Evolutionary conservation across 345 rosid genomes (phyloP).

Genomic region (Mallotus nudiflorus): DNA sequence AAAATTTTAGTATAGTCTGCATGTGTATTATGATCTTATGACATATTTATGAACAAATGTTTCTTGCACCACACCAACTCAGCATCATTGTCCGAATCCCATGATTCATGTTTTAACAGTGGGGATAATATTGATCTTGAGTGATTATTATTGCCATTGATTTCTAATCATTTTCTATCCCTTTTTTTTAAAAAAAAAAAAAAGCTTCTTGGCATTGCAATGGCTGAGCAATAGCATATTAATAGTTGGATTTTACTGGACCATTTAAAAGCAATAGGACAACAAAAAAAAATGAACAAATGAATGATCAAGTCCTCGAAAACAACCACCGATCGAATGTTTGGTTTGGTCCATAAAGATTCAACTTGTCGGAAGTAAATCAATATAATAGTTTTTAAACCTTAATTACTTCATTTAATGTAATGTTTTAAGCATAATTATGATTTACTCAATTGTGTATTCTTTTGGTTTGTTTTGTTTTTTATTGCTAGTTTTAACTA

Average conservation of each 20-base stretch:
- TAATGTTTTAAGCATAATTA: conserved; percentile 35
- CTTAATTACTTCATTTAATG: conserved; percentile 18
- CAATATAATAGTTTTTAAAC: conserved; percentile 18
- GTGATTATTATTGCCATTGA: conserved; percentile 44
- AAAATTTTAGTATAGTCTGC: too few species aligned
- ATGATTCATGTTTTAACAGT: conserved; percentile 52
- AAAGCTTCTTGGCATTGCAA: not conserved
- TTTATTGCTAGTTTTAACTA: not conserved
- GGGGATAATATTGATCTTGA: conserved; percentile 12
- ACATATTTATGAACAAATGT: conserved; percentile 48
- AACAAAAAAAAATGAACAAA: conserved; percentile 13
- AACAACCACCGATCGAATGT: conserved; percentile 17
- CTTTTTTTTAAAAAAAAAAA: not conserved
- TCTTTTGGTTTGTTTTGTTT: not conserved
- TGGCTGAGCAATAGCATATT: not conserved
- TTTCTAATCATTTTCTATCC: conserved; percentile 48
- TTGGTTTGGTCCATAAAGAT: conserved; percentile 29
- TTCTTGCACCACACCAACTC: conserved; percentile 60
- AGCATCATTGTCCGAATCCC: conserved; percentile 51
- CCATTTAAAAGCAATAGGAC: conserved; percentile 30
- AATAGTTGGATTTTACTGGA: conserved; percentile 17
- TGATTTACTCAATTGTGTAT: conserved; percentile 18
- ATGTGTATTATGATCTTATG: conserved; percentile 30
- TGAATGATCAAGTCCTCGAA: conserved; percentile 30
- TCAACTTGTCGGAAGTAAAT: conserved; percentile 42